These are phyloP conservation scores for Tylopilus sp. DNA, from an alignment of 768 basidiomycete genomes.

Conservation along the genomic window DNA sequence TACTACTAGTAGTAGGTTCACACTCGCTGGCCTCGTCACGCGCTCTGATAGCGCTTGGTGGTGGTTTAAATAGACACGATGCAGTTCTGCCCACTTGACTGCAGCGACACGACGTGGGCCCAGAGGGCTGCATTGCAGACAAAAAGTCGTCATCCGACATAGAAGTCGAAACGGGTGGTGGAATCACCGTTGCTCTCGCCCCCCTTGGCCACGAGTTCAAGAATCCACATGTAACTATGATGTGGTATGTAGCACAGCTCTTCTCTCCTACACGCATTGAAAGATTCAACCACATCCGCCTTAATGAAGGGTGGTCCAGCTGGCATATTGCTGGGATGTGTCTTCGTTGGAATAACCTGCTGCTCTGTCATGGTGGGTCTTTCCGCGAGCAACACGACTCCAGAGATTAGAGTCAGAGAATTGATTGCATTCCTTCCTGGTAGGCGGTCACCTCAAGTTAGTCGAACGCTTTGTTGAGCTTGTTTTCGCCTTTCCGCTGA, in stretches of 20 bases:
- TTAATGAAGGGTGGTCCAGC: slow-evolving; percentile 39
- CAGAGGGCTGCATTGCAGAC: neutral
- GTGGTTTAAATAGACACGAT: neutral
- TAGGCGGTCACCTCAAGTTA: no score
- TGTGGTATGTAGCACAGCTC: slow-evolving; percentile 13
- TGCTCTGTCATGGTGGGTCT: slow-evolving; percentile 32
- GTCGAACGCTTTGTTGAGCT: slow-evolving; percentile 6
- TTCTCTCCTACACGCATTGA: neutral
- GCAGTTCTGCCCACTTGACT: neutral
- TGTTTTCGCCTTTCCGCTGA: slow-evolving; percentile 39
- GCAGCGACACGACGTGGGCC: slow-evolving; percentile 1
- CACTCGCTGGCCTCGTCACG: neutral
- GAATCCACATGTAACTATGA: slow-evolving; percentile 27
- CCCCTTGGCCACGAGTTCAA: slow-evolving; percentile 24
- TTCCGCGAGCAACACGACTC: neutral
- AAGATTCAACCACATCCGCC: slow-evolving; percentile 22
- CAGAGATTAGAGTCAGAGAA: slow-evolving; percentile 21
- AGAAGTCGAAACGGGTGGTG: neutral
- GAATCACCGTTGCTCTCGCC: no score
- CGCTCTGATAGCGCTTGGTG: no score
- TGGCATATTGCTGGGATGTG: slow-evolving; percentile 41
- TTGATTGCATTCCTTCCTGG: no score
- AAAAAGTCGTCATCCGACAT: neutral
- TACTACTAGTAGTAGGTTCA: no score
- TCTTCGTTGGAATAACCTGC: slow-evolving; percentile 30